Base-by-base conservation (phyloP, 169 alveolate genomes). In the Eimeria zaria region DNA sequence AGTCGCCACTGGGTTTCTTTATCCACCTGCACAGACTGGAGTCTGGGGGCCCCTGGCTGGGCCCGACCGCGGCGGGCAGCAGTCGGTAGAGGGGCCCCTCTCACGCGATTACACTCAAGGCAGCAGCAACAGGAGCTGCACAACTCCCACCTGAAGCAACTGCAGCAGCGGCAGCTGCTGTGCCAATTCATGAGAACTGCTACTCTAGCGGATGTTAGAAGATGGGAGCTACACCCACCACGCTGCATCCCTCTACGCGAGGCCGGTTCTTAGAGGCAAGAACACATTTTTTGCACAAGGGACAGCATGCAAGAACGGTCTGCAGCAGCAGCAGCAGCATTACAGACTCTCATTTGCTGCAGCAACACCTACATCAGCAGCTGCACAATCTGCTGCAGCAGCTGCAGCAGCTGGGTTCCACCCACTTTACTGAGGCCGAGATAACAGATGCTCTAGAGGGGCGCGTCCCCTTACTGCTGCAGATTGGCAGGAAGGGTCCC, bases 201-300 rank as follows among this genome's bases (percentile, higher is more conserved):
- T 39, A 62, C 85, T 46, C 62, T 62, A 74, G 62, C 85, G 20
- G 85, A 41, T 46, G 85, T 36, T 44, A 46, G 9, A 53, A 48
- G 27, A 81, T 81, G 90, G 90, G 90, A n/a, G 64, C 90, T 2
- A 51, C 62, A 12, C 90, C 90, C 71, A 81, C 73, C 90, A 81
- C 90, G 36, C 90, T 53, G 71, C 62, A 51, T 53, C 20, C 90
- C 67, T 81, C 90, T 11, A 16, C 48, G 90, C 64, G 90, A 53
- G 90, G 71, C 64, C 71, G 90, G 41, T 33, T 81, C 62, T 11
- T n/a, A 9, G 90, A 81, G 18, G 58, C 90, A 20, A 20, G 69
- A 53, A 0, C 73, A 11, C 90, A 81, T 48, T 53, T 81, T 1
- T 2, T 11, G 22, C 30, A 27, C 62, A 81, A 81, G 67, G 90